Percentiles rank a stretch among this genome's conserved stretches.
phyloP scores from a whole-genome alignment of 768 basidiomycete genomes.

The Rhodosporidiobolus odoratus region DNA sequence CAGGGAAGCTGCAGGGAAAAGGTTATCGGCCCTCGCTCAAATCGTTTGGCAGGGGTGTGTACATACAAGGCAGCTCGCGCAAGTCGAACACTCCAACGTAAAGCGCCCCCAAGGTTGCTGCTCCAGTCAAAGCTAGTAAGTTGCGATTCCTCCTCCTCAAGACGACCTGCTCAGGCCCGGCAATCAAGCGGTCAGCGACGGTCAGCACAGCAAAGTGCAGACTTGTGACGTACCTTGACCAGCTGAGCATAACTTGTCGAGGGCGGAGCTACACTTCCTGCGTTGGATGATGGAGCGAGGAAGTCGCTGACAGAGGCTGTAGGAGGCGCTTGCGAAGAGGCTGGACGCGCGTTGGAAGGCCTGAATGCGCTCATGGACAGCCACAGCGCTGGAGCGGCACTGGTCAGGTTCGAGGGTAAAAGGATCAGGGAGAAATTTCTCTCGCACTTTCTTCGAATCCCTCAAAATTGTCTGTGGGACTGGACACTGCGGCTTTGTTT shows the following conservation, averaged over 20 bases:
- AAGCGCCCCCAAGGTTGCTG: neutral
- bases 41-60: neutral
- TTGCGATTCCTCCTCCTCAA: conserved; percentile 18
- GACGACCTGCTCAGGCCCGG: conserved; percentile 17
- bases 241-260: conserved; percentile 1
- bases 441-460: no score
- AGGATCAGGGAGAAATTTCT: neutral
- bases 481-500: no score
- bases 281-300: neutral
- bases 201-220: no score
- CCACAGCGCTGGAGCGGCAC: no score
- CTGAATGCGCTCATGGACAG: conserved; percentile 18
- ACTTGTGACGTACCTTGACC: conserved; percentile 8
- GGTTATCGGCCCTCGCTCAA: neutral
- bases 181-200: fast-evolving
- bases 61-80: neutral
- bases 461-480: no score
- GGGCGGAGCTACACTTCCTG: neutral
- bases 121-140: conserved; percentile 13
- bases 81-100: conserved; percentile 16
- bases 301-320: neutral
- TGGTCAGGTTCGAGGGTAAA: neutral
- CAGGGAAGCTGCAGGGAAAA: conserved; percentile 30
- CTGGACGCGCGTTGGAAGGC: neutral
- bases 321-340: neutral